A percentile compares a stretch with the other conserved stretches of the same genome.
Conservation (phyloP, 2,329 filamentous ascomycete species). For the Phialophora tarda region DNA sequence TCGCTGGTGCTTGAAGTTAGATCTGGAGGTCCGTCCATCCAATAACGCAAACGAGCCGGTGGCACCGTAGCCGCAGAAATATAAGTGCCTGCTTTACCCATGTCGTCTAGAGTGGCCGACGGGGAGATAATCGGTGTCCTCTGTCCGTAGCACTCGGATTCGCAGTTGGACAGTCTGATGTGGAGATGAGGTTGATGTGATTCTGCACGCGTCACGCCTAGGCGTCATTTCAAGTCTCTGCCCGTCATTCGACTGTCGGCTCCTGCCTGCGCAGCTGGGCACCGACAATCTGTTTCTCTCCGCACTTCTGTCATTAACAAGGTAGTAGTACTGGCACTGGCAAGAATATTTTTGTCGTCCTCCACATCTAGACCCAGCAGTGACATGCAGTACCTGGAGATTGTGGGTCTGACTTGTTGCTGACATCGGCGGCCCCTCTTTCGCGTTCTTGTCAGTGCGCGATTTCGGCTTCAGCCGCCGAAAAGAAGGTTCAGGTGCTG, state of each 20-base stretch:
- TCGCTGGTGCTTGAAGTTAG: background rate
- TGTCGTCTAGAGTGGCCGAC: background rate
- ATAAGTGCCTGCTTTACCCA: background rate
- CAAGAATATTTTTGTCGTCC: background rate
- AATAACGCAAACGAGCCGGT: background rate
- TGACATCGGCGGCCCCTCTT: too few relatives aligned
- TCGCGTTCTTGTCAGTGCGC: conserved; percentile 9
- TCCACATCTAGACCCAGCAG: background rate
- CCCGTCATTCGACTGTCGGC: background rate
- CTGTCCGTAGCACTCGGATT: background rate
- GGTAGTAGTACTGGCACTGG: background rate
- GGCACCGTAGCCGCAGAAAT: background rate
- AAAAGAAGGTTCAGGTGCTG: conserved; percentile 2
- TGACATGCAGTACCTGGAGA: background rate
- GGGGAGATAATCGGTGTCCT: background rate
- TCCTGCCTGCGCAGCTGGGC: background rate
- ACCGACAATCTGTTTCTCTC: background rate
- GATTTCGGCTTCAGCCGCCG: conserved; percentile 30
- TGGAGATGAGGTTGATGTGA: background rate
- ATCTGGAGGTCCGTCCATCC: background rate
- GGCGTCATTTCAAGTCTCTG: background rate
- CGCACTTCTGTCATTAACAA: background rate
- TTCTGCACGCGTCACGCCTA: background rate
- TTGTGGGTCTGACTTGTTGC: too few relatives aligned
- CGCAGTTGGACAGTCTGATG: background rate